Percentiles rank a stretch among this genome's conserved stretches.
Evolutionary conservation across 202 grass and related monocot species (phyloP).

Genomic region (Zoysia matrella): DNA sequence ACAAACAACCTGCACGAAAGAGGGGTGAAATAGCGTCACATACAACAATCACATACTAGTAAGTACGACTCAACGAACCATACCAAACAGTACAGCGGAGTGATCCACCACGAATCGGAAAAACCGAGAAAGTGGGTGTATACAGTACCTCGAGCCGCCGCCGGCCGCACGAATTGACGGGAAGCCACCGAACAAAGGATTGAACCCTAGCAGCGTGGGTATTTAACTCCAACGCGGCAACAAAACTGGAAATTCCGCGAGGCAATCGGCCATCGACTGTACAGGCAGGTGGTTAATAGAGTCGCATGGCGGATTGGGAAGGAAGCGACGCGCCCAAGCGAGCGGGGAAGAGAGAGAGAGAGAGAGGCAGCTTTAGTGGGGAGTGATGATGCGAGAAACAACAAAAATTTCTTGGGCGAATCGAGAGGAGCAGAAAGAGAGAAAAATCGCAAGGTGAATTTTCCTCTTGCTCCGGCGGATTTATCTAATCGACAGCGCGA

Average conservation of each 20-base stretch:
- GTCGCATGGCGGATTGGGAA: constrained; percentile 29
- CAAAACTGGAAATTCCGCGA: constrained; percentile 30
- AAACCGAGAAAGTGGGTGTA: background rate
- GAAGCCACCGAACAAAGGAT: constrained; percentile 5
- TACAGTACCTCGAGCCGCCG: constrained; percentile 35
- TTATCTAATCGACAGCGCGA: constrained; percentile 25
- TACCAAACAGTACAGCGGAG: background rate
- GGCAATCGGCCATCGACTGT: constrained; percentile 16
- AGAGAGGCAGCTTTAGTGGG: constrained; percentile 41
- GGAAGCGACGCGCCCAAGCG: constrained; percentile 46
- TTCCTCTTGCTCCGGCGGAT: constrained; percentile 36
- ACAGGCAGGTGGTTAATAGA: constrained; percentile 47
- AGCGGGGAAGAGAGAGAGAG: no score
- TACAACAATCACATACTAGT: background rate
- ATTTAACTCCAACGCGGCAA: constrained; percentile 19
- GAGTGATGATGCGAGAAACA: constrained; percentile 52
- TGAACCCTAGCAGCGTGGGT: constrained; percentile 20
- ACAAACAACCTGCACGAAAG: constrained; percentile 28
- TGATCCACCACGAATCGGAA: background rate
- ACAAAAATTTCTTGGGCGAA: constrained; percentile 44
- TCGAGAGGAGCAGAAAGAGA: constrained; percentile 18
- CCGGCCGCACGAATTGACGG: constrained; percentile 7
- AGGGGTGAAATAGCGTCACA: background rate
- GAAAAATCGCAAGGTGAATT: constrained; percentile 33
- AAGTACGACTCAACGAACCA: constrained; percentile 32